A percentile compares a stretch with the other conserved stretches of the same genome.
Conservation (phyloP, 2,329 filamentous ascomycete species). For the Sporothrix phasma region DNA sequence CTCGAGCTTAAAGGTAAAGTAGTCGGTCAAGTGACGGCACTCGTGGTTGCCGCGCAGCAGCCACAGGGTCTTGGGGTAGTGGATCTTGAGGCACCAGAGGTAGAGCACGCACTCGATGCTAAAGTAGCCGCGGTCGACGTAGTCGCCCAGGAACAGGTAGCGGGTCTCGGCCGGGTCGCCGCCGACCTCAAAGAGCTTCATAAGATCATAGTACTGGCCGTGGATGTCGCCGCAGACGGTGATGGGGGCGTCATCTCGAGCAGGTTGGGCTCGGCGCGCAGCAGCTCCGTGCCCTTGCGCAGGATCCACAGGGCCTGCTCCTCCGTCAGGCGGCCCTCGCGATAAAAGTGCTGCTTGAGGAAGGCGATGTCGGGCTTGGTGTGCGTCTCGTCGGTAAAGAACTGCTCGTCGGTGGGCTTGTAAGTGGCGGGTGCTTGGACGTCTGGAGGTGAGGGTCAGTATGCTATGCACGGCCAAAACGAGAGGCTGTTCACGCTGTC, state of each 20-base stretch:
- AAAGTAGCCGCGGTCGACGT: slow-evolving; percentile 97
- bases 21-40: slow-evolving; percentile 96
- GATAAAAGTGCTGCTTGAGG: slow-evolving; percentile 96
- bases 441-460: slow-evolving; percentile 46
- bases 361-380: slow-evolving; percentile 88
- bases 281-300: slow-evolving; percentile 72
- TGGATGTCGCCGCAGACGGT: slow-evolving; percentile 98
- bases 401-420: slow-evolving; percentile 87
- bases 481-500: too few relatives aligned
- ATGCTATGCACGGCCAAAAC: too few relatives aligned
- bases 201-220: slow-evolving; percentile 97
- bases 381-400: slow-evolving; percentile 78
- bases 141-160: slow-evolving; percentile 95
- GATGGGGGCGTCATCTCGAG: slow-evolving; percentile 98
- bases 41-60: slow-evolving; percentile 96
- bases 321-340: slow-evolving; percentile 91
- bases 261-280: slow-evolving; percentile 85
- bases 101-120: slow-evolving; percentile 99
- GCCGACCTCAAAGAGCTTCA: slow-evolving; percentile 98
- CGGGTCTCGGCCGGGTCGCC: slow-evolving; percentile 92
- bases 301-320: slow-evolving; percentile 97
- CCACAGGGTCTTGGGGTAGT: slow-evolving; percentile 97
- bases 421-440: slow-evolving; percentile 94
- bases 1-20: slow-evolving; percentile 99
- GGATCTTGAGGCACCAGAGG: slow-evolving; percentile 96